Evolutionary conservation across 148 eudicot genomes (phyloP), one percentile per base, ranked within the genome.

Genomic region (Oxyria digyna): DNA sequence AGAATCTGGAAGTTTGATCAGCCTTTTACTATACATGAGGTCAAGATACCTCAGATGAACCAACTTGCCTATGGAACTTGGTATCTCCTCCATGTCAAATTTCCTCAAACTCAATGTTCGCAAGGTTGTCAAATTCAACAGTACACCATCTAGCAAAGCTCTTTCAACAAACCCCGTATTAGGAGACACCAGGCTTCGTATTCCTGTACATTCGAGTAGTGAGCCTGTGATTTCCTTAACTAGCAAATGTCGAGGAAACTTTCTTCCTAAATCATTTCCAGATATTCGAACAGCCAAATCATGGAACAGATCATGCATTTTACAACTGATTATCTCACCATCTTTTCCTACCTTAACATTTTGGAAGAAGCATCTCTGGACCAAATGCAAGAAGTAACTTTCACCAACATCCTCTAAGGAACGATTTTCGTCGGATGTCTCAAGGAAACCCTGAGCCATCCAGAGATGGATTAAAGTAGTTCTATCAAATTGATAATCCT

Each of bases 11-110:
- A 79, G 68, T 52, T 1, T 52, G 17, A 42, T 42, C 13, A 79
- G 24, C 14, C 0, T 3, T 0, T 45, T 8, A 38, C 69, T 50
- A 11, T 42, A 1, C 20, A 71, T 74, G 54, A 78, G 72, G 41
- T 74, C 70, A 59, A 75, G 71, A 68, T 75, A 79, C 41, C 78
- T 43, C 21, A 79, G 29, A 49, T 69, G 78, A 12, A 69, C 37
- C 13, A 78, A 67, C 13, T 42, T 55, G 1, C 81, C 76, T 2
- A 75, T 63, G 4, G 73, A 72, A 1, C 66, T 55, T 6, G 73
- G 70, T 4, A 78, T 43, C 40, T 21, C 27, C 15, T 23, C 0
- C 1, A 42, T 40, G 27, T 24, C 52, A 8, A 59, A 66, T 4
- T 46, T 4, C 20, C 71, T 46, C 73, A 78, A 49, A 50, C 42